A percentile compares a stretch with the other conserved stretches of the same genome.
phyloP scores from a whole-genome alignment of 2,329 filamentous ascomycete species.

The Trichoderma koningiopsis region DNA sequence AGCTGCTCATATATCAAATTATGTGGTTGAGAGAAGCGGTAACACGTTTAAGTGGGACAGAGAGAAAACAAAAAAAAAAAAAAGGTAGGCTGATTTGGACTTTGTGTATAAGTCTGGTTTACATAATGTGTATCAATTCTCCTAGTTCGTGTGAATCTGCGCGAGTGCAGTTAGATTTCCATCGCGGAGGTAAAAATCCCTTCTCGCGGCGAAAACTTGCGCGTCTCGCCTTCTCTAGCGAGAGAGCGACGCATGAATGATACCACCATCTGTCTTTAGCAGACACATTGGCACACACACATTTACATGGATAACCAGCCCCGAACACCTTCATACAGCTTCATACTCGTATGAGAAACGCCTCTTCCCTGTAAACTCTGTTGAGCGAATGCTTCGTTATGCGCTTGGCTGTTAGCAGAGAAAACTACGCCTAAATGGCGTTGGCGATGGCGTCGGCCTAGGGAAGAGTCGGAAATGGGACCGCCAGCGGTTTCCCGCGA shows the following conservation, averaged over 20 bases:
- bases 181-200: background rate
- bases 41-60: background rate
- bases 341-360: background rate
- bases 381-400: background rate
- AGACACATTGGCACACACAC: background rate
- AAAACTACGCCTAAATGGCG: constrained; percentile 15
- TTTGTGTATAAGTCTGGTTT: background rate
- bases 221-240: background rate
- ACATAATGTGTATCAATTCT: background rate
- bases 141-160: background rate
- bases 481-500: background rate
- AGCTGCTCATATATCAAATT: background rate
- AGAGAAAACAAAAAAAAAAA: background rate
- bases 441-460: constrained; percentile 6
- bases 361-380: background rate
- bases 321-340: background rate
- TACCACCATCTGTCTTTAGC: constrained; percentile 2
- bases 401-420: constrained; percentile 17
- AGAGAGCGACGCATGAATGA: constrained; percentile 9
- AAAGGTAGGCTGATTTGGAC: background rate
- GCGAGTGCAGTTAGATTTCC: background rate
- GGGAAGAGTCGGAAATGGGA: constrained; percentile 4
- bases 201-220: background rate
- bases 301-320: background rate
- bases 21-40: background rate